Evolutionary conservation across 164 flowering plant genomes (phyloP).

Genomic region (Nymphaea thermarum): DNA sequence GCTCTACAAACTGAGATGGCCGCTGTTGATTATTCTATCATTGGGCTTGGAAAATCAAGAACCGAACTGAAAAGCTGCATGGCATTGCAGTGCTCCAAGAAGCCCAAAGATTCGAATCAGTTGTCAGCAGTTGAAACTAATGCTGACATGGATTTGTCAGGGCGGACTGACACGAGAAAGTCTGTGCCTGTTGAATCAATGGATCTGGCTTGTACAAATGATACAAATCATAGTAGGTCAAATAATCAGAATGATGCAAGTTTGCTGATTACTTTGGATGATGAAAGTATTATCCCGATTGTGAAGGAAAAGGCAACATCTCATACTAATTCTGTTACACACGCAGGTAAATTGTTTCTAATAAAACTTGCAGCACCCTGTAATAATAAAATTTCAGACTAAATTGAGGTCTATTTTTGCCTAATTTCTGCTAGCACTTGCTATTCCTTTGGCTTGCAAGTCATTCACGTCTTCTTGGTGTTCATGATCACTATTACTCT

Average conservation of each 20-base stretch:
- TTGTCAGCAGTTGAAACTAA: background rate
- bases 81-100: background rate
- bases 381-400: no score
- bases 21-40: background rate
- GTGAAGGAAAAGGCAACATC: background rate
- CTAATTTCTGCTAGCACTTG: background rate
- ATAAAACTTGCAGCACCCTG: no score
- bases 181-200: background rate
- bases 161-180: background rate
- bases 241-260: background rate
- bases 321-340: constrained; percentile 13
- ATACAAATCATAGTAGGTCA: background rate
- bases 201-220: background rate
- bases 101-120: background rate
- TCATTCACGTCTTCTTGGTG: background rate
- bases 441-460: background rate
- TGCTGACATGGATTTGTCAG: background rate
- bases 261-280: background rate
- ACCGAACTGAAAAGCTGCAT: background rate
- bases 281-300: background rate
- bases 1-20: background rate
- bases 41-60: background rate
- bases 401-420: no score
- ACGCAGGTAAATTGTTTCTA: constrained; percentile 29
- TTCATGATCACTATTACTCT: background rate